Percentiles rank a stretch among this genome's conserved stretches.
Conservation (phyloP, 352 stramenopile genomes). For the Pythium vanterpoolii region DNA sequence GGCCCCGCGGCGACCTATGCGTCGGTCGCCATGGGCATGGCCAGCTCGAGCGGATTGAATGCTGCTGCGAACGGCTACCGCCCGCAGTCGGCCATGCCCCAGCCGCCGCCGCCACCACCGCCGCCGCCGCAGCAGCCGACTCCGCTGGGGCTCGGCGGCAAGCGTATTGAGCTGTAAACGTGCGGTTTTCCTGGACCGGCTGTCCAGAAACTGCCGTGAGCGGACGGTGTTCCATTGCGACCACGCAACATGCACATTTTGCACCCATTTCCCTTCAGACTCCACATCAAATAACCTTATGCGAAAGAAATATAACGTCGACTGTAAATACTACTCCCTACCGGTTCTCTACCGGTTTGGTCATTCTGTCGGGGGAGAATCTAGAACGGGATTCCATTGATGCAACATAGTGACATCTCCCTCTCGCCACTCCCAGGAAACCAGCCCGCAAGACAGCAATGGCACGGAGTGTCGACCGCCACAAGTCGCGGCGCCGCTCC, state of each 20-base stretch:
- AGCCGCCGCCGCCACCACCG: conserved; percentile 7
- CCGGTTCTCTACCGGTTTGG: too few species aligned
- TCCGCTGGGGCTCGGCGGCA: conserved; percentile 32
- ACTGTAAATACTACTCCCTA: not conserved
- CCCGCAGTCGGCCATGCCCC: not conserved
- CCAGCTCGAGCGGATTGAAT: conserved; percentile 5
- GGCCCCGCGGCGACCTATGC: conserved; percentile 10
- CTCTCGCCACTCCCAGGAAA: not conserved
- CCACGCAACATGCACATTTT: not conserved
- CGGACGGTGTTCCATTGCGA: too few species aligned
- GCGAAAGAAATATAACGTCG: conserved; percentile 28
- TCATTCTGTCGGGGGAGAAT: not conserved
- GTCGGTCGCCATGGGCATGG: not conserved
- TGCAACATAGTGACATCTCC: not conserved
- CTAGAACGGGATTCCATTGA: not conserved
- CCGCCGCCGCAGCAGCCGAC: not conserved
- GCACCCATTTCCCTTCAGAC: not conserved
- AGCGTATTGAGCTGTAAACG: conserved; percentile 67
- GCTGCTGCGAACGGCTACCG: conserved; percentile 10
- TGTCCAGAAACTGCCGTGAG: too few species aligned
- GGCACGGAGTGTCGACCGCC: conserved; percentile 20
- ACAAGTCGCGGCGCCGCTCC: conserved; percentile 27
- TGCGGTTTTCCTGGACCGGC: not conserved
- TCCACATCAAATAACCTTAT: conserved; percentile 18
- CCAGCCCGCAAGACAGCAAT: not conserved